These are phyloP conservation scores for Naumovozyma baii DNA, from an alignment of 805 yeast genomes.

Conservation along the genomic window DNA sequence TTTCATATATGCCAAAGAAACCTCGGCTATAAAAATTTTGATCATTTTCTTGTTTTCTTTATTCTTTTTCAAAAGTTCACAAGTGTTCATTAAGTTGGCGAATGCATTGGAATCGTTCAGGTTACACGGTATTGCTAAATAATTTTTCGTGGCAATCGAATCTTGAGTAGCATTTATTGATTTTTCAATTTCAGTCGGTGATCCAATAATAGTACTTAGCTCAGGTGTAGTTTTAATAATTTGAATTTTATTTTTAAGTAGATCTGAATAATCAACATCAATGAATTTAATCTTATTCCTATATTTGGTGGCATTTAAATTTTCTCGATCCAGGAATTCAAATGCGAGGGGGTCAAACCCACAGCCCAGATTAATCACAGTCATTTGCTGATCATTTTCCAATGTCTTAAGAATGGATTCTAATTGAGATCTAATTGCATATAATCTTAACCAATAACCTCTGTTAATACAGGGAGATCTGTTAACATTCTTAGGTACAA, in stretches of 20 bases:
- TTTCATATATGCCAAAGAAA: conserved; percentile 71
- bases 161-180: conserved; percentile 15
- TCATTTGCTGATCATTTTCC: conserved; percentile 24
- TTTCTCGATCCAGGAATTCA: conserved; percentile 34
- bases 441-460: conserved; percentile 77
- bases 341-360: conserved; percentile 63
- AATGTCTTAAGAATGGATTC: conserved; percentile 35
- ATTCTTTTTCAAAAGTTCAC: conserved; percentile 4
- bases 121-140: conserved; percentile 59
- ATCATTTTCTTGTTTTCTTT: conserved; percentile 26
- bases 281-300: conserved; percentile 39
- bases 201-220: conserved; percentile 36
- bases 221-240: conserved; percentile 43
- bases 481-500: conserved; percentile 49
- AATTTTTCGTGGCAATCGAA: conserved; percentile 33
- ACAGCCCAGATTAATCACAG: conserved; percentile 65
- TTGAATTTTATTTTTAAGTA: conserved; percentile 45
- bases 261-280: conserved; percentile 69
- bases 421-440: conserved; percentile 49
- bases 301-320: conserved; percentile 21
- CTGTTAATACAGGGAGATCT: conserved; percentile 74
- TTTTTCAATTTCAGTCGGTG: conserved; percentile 12
- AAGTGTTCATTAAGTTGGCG: conserved; percentile 9
- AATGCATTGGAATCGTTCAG: conserved; percentile 40
- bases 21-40: conserved; percentile 68